Base-by-base conservation (phyloP, 495 filamentous ascomycete species). In the Haplographium delicatum region DNA sequence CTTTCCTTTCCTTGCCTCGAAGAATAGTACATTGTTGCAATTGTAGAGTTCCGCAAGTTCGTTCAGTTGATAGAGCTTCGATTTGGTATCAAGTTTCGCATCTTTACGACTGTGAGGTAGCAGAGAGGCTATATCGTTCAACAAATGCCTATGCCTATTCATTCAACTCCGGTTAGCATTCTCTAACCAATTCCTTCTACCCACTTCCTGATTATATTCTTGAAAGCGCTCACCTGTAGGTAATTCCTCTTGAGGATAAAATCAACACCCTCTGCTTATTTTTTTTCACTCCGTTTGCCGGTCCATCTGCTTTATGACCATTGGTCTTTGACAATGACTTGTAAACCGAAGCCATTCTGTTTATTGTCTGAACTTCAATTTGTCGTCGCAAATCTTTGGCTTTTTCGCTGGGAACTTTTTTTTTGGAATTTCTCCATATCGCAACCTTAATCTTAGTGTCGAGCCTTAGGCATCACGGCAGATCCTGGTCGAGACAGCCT, bases 11-110 rank as follows among this genome's bases (percentile, higher is more conserved):
- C 89, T 75, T 46, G 90, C 93, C 71, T 98, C 93, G 65, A 96
- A 93, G 71, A 95, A 99, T 53, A 95, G 76, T 44, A 97, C 83
- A 67, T 96, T 93, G 71, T 99, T 99, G 81, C 91, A 96, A 58
- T 96, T 97, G 75, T 96, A 95, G 16, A 99, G 80, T 58, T 99
- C 91, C 31, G 93, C 93, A 13, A 97, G 82, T 65, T 95, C 91
- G 72, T 97, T 97, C 6, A 99, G 79, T 60, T 95, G 82, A 66
- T 87, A 83, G 51, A 95, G 84, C 60, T 94, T 89, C 45, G 89
- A 91, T 68, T 97, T 96, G 31, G 91, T 93, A 60, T 97, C 91
- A 44, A 96, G 81, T 67, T 99, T 99, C 51, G 85, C 90, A 65
- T 99, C 93, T 70, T 95, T 95, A 60, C 89, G 80, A 30, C 81